A percentile compares a stretch with the other conserved stretches of the same genome.
These are phyloP conservation scores for Yarrowia osloensis DNA, from an alignment of 805 yeast genomes.

Conservation along the genomic window DNA sequence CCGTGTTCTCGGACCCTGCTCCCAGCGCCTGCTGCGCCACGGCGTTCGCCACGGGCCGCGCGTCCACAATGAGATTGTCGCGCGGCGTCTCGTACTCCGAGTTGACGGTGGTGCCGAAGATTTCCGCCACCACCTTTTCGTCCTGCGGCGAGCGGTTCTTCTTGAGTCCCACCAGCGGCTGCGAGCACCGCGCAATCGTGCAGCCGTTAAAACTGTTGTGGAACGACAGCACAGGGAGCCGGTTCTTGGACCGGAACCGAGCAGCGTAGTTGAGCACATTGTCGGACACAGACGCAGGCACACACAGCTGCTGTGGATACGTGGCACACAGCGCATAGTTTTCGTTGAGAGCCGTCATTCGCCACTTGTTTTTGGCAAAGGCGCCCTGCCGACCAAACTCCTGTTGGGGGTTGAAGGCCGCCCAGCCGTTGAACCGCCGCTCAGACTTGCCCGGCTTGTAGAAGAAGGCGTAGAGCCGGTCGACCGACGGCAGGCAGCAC, in stretches of 20 bases:
- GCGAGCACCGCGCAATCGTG: constrained; percentile 85
- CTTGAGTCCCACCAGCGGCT: constrained; percentile 88
- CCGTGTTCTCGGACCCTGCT: constrained; percentile 96
- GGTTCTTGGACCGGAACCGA: constrained; percentile 77
- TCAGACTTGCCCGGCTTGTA: constrained; percentile 79
- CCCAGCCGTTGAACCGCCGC: constrained; percentile 68
- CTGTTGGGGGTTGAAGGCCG: constrained; percentile 55
- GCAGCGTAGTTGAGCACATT: constrained; percentile 80
- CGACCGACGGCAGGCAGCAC: constrained; percentile 55
- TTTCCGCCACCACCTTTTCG: constrained; percentile 75
- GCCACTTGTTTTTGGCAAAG: constrained; percentile 57
- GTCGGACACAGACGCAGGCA: constrained; percentile 80
- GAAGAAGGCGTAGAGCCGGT: constrained; percentile 75
- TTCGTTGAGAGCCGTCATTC: constrained; percentile 64
- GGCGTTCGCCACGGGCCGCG: constrained; percentile 91
- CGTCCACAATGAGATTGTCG: constrained; percentile 78
- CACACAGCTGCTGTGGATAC: constrained; percentile 67
- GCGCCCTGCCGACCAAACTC: constrained; percentile 79
- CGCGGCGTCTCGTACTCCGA: constrained; percentile 41
- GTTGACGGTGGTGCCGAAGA: constrained; percentile 60
- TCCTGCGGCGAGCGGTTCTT: constrained; percentile 89
- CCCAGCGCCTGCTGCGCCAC: constrained; percentile 96
- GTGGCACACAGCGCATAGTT: constrained; percentile 67
- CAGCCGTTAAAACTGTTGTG: constrained; percentile 63
- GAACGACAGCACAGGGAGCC: constrained; percentile 83